A percentile compares a stretch with the other conserved stretches of the same genome.
phyloP scores from a whole-genome alignment of 371 early-diverging fungal genomes.

The Mucor saturninus region DNA sequence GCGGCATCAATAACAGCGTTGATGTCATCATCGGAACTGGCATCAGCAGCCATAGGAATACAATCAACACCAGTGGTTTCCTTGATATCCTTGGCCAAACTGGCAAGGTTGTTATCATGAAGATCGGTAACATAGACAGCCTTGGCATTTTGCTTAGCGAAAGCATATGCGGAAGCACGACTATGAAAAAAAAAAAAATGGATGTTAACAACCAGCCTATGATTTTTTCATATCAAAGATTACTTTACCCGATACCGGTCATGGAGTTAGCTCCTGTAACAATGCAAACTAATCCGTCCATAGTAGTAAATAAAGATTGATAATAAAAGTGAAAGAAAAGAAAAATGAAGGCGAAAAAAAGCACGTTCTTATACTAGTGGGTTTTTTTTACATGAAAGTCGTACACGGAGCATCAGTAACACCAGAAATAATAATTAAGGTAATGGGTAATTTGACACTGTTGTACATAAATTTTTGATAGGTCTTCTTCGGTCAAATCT shows the following conservation, averaged over 20 bases:
- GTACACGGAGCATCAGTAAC: too few relatives aligned
- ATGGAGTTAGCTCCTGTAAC: slow-evolving; percentile 56
- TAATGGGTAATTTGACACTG: too few relatives aligned
- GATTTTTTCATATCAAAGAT: slow-evolving; percentile 4
- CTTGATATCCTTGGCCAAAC: slow-evolving; percentile 44
- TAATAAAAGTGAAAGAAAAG: background rate
- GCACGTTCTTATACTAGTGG: background rate
- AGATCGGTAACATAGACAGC: slow-evolving; percentile 55
- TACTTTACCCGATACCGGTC: slow-evolving; percentile 59
- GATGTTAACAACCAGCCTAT: background rate
- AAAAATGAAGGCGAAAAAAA: background rate
- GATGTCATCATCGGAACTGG: slow-evolving; percentile 44
- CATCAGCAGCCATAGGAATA: slow-evolving; percentile 46
- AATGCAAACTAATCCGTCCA: slow-evolving; percentile 42
- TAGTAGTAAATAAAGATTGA: background rate
- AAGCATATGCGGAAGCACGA: slow-evolving; percentile 46
- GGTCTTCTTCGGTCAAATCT: too few relatives aligned
- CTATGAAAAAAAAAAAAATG: slow-evolving; percentile 5
- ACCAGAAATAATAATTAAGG: too few relatives aligned
- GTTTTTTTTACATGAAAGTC: too few relatives aligned
- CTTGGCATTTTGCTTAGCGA: slow-evolving; percentile 46
- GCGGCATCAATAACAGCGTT: slow-evolving; percentile 41
- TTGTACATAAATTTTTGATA: too few relatives aligned
- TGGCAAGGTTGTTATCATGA: slow-evolving; percentile 29
- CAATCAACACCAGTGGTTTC: slow-evolving; percentile 42